A percentile compares a stretch with the other conserved stretches of the same genome.
Conservation (phyloP, 768 basidiomycete genomes). For the Panaeolus papilionaceus region DNA sequence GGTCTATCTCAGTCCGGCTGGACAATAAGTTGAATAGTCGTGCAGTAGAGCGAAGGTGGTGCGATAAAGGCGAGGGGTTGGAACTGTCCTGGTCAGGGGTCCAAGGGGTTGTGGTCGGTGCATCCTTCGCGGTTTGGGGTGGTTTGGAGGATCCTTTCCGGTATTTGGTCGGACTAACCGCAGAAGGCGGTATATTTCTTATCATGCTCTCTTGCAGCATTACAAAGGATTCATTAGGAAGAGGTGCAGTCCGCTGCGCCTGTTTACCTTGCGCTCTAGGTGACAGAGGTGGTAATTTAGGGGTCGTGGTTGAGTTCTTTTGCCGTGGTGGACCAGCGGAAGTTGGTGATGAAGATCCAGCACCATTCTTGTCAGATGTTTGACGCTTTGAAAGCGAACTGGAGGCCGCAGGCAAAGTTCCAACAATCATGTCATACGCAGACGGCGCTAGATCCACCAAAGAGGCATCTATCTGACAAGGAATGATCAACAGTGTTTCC, state of each 20-base stretch:
- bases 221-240: slow-evolving; percentile 90
- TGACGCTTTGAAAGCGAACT: slow-evolving; percentile 32
- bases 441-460: slow-evolving; percentile 85
- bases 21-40: slow-evolving; percentile 81
- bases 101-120: slow-evolving; percentile 35
- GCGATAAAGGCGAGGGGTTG: slow-evolving; percentile 76
- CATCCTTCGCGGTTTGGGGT: slow-evolving; percentile 34
- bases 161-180: slow-evolving; percentile 27
- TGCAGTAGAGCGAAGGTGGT: slow-evolving; percentile 77
- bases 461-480: slow-evolving; percentile 83
- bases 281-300: slow-evolving; percentile 48
- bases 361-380: slow-evolving; percentile 46
- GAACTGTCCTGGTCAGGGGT: slow-evolving; percentile 57
- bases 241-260: slow-evolving; percentile 54
- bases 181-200: slow-evolving; percentile 58
- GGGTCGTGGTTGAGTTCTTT: slow-evolving; percentile 43
- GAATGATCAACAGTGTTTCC: slow-evolving; percentile 23
- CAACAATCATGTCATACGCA: slow-evolving; percentile 84
- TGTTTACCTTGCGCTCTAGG: slow-evolving; percentile 67
- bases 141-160: slow-evolving; percentile 52
- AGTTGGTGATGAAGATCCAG: slow-evolving; percentile 54
- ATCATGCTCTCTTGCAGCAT: slow-evolving; percentile 86
- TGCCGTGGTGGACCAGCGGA: slow-evolving; percentile 72
- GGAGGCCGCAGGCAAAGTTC: slow-evolving; percentile 65
- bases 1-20: slow-evolving; percentile 81